A percentile compares a stretch with the other conserved stretches of the same genome.
Evolutionary conservation across 768 basidiomycete genomes (phyloP).

Genomic region (Trametes meyenii): DNA sequence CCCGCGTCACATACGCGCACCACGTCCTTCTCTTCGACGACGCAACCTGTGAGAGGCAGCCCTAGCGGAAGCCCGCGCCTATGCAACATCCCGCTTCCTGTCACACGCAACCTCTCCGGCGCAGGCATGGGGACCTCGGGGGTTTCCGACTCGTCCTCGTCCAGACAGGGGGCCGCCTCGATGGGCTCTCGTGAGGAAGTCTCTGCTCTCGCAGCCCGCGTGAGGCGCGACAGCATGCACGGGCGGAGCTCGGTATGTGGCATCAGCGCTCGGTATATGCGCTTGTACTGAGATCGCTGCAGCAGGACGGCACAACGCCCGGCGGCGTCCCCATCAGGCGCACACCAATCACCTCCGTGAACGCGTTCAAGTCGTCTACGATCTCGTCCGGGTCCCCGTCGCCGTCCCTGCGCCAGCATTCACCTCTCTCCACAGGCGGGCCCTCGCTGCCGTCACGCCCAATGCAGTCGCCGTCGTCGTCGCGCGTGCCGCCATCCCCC

Average conservation of each 20-base stretch:
- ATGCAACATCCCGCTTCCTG: conserved; percentile 38
- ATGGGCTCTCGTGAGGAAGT: conserved; percentile 43
- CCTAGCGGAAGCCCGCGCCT: conserved; percentile 37
- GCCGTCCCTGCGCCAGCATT: conserved; percentile 49
- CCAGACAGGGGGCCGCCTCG: conserved; percentile 41
- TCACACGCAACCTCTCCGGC: conserved; percentile 39
- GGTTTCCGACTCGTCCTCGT: conserved; percentile 45
- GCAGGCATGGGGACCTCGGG: conserved; percentile 38
- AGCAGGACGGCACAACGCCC: conserved; percentile 39
- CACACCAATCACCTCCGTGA: conserved; percentile 43
- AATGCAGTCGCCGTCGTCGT: conserved; percentile 44
- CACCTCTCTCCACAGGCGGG: conserved; percentile 42
- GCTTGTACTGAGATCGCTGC: conserved; percentile 4
- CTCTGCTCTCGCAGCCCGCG: conserved; percentile 43
- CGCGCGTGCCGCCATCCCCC: conserved; percentile 46
- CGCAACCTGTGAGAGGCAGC: conserved; percentile 14
- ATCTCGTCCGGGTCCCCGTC: conserved; percentile 53
- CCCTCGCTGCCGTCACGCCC: conserved; percentile 42
- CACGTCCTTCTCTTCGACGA: conserved; percentile 37
- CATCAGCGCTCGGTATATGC: not conserved
- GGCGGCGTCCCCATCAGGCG: conserved; percentile 49
- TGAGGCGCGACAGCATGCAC: conserved; percentile 53
- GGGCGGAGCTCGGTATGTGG: conserved; percentile 36
- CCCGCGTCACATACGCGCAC: conserved; percentile 32
- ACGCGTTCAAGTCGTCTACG: conserved; percentile 54